Base-by-base conservation (phyloP, 805 yeast genomes). In the Metschnikowia cubensis region DNA sequence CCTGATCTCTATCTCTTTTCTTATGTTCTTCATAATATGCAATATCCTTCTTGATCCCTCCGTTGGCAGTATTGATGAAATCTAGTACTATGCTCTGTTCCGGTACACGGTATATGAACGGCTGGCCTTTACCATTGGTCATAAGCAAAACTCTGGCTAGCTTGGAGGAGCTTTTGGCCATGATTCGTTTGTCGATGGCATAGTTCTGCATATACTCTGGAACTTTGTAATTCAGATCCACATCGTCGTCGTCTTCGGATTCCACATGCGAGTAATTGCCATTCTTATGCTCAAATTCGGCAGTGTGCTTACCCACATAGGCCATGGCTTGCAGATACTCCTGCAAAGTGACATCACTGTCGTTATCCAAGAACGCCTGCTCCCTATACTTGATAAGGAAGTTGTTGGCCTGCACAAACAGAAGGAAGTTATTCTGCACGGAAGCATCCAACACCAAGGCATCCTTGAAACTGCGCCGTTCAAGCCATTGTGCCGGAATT, bases 81-180 rank as follows among this genome's bases (percentile, higher is more conserved):
- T 88, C 92, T 32, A 87, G 66, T 38, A 85, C 66, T 5, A 89
- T 75, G 59, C 85, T 83, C 39, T 76, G 75, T 54, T 86, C 94
- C 1, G 89, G 87, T 4, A 89, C 64, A 49, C 85, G 70, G 65
- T 83, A 85, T 0, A 87, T 74, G 34, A 79, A 74, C 34, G 80
- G 75, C 33, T 70, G 67, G 61, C 37, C 63, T 58, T 39, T 52
- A 10, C 52, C 54, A 38, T 52, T 54, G 17, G 60, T 56, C 52
- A 57, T 51, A 21, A 48, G 41, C 21, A 59, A 54, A 14, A 59
- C 31, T 29, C 46, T 44, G 14, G 55, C 43, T 32, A 52, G 53
- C 20, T 48, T 43, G 11, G 35, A 37, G 2, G 65, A 63, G 45
- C 53, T 44, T 2, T 42, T 45, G 1, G 77, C 75, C 34, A 67